Conservation (phyloP, 2,329 filamentous ascomycete genomes). For the Scytalidium sp. region DNA sequence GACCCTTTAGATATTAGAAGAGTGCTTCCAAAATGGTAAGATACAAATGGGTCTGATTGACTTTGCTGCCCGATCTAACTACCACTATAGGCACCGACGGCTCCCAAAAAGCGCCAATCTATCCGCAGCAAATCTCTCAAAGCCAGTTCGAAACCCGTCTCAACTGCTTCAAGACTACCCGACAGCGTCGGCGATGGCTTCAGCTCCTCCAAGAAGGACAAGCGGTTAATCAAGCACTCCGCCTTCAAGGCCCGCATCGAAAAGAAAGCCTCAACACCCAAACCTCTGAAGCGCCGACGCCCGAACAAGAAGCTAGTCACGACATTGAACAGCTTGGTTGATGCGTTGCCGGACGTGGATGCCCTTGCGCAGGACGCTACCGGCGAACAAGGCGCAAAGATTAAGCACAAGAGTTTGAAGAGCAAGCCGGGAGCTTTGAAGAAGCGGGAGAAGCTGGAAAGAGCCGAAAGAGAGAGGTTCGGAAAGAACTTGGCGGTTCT, state of each 20-base stretch:
- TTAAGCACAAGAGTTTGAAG: conserved; percentile 72
- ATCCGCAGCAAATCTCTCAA: conserved; percentile 53
- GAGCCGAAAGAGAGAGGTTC: conserved; percentile 79
- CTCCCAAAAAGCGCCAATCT: conserved; percentile 51
- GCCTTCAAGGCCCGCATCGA: conserved; percentile 74
- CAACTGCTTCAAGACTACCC: conserved; percentile 20
- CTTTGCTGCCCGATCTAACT: conserved; percentile 16
- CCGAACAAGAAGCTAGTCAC: conserved; percentile 76
- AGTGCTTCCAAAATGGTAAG: too few species aligned
- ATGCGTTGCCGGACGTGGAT: conserved; percentile 67
- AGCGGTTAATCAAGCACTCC: conserved; percentile 77
- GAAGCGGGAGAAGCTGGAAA: conserved; percentile 76
- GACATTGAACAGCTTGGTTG: conserved; percentile 71
- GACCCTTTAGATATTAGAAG: too few species aligned
- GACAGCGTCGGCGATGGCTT: conserved; percentile 56
- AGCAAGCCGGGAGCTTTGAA: conserved; percentile 77
- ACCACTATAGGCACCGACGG: conserved; percentile 34
- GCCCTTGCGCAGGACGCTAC: conserved; percentile 40
- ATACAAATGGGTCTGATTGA: background rate
- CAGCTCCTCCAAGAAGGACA: conserved; percentile 75
- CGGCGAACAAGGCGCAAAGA: conserved; percentile 52
- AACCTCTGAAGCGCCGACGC: conserved; percentile 60
- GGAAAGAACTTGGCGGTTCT: conserved; percentile 78
- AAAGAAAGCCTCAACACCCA: conserved; percentile 48
- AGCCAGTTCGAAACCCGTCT: conserved; percentile 49